Percentiles rank a stretch among this genome's conserved stretches.
Evolutionary conservation across 1,284 basidiomycete species (phyloP).

Genomic region (Leucoagaricus sp.): DNA sequence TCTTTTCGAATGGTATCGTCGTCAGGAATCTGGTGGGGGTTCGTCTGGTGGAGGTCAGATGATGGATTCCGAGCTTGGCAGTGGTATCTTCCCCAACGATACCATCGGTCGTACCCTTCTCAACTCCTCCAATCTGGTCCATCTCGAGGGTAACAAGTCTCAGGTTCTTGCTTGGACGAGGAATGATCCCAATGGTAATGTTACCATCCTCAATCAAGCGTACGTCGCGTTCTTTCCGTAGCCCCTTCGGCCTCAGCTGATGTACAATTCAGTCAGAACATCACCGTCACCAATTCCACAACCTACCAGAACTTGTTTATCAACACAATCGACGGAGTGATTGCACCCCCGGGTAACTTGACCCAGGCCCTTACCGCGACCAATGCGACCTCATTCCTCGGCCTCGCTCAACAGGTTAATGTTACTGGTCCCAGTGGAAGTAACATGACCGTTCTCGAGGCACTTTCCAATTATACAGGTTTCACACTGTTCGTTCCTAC

Average conservation of each 20-base stretch:
- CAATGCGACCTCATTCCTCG: slow-evolving; percentile 42
- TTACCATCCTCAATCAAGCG: slow-evolving; percentile 58
- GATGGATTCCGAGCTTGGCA: slow-evolving; percentile 11
- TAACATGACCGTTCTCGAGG: slow-evolving; percentile 37
- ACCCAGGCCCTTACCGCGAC: slow-evolving; percentile 40
- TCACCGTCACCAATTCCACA: slow-evolving; percentile 48
- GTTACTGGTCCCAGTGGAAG: slow-evolving; percentile 25
- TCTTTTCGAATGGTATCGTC: slow-evolving; percentile 4
- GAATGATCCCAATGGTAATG: slow-evolving; percentile 40
- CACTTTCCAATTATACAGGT: slow-evolving; percentile 46
- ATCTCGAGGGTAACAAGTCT: slow-evolving; percentile 53
- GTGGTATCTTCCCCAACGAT: slow-evolving; percentile 47
- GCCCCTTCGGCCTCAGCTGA: not conserved
- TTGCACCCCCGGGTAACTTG: slow-evolving; percentile 57
- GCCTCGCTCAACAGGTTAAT: slow-evolving; percentile 24
- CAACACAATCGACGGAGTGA: slow-evolving; percentile 50
- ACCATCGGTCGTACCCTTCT: slow-evolving; percentile 69
- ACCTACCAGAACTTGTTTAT: slow-evolving; percentile 51
- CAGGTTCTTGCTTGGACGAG: slow-evolving; percentile 68
- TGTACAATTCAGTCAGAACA: slow-evolving; percentile 32
- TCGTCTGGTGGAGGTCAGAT: slow-evolving; percentile 12
- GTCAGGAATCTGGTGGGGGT: slow-evolving; percentile 17
- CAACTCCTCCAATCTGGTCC: slow-evolving; percentile 46
- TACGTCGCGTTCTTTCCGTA: slow-evolving; percentile 26
- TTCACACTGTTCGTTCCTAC: slow-evolving; percentile 74